Base-by-base conservation (phyloP, 805 yeast species). In the Ogataea trehalophila region DNA sequence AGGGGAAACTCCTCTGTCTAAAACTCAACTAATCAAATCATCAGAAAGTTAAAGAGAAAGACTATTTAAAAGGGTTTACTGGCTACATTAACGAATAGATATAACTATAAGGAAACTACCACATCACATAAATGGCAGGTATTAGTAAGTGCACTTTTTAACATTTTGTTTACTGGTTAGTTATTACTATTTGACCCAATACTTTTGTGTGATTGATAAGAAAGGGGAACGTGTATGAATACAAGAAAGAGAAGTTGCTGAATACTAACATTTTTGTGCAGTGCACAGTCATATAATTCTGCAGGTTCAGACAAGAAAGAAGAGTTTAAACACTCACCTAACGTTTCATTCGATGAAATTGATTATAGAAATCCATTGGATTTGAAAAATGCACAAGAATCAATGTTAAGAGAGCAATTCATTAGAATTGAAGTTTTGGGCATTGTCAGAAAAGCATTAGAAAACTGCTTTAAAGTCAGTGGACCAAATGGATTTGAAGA, bases 271-370 rank as follows among this genome's bases (percentile, higher is more conserved):
- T 37, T 37, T 37, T 14, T 14, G 4, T 16, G 15, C 8, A 3
- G 16, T 13, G 34, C 36, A 39, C 43, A 41, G 8, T 37, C 33
- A 41, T 26, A 22, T 8, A 36, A n/a, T 37, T 34, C 31, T 35
- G 44, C 31, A 26, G 11, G 18, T 14, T 20, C 37, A 40, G 51
- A 41, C 39, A 48, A 33, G 36, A 47, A 42, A 45, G 47, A 55
- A 22, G 50, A 51, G 35, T 65, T 65, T 40, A 54, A 52, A 35
- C 59, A 59, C 67, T 83, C 87, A 39, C 87, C 83, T 58, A 74
- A 79, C 58, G 92, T 86, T 46, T 87, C 95, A 39, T 87, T 87
- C 62, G 95, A 87, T 68, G 87, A 83, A 54, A 85, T 87, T 54
- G 85, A 85, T 70, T 87, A 87, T 68, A 76, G 76, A 58, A 80